A percentile compares a stretch with the other conserved stretches of the same genome.
Evolutionary conservation across 768 basidiomycete genomes (phyloP).

Genomic region (Clathrus columnatus): DNA sequence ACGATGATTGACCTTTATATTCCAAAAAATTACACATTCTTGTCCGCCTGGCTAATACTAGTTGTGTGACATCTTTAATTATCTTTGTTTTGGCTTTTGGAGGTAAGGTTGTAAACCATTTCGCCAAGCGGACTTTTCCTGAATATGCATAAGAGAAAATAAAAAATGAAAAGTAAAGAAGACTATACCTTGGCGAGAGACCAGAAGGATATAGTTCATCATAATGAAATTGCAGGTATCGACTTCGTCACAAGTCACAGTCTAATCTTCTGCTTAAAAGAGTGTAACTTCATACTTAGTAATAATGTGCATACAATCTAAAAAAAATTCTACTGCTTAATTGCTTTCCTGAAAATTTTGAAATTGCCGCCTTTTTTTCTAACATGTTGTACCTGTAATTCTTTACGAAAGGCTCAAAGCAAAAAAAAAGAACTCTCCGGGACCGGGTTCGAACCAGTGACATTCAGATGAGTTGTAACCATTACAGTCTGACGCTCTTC

Average conservation of each 20-base stretch:
- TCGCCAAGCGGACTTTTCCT: conserved; percentile 92
- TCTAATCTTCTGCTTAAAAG: too few species aligned
- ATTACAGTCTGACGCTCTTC: conserved; percentile 14
- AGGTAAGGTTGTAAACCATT: conserved; percentile 89
- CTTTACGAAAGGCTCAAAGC: neutral
- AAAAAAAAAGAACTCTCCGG: conserved; percentile 4
- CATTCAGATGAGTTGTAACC: conserved; percentile 8
- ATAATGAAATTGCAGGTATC: too few species aligned
- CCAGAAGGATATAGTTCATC: conserved; percentile 90
- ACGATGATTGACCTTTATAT: conserved; percentile 73
- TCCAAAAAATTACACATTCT: conserved; percentile 96
- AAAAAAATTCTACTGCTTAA: too few species aligned
- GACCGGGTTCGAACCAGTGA: conserved; percentile 12
- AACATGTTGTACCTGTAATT: neutral
- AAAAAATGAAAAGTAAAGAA: neutral
- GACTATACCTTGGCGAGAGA: conserved; percentile 77
- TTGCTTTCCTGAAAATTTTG: too few species aligned
- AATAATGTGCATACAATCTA: too few species aligned
- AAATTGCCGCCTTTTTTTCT: too few species aligned
- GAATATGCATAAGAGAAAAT: conserved; percentile 8
- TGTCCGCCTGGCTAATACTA: conserved; percentile 79
- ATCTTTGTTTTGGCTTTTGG: conserved; percentile 82
- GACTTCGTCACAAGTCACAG: too few species aligned
- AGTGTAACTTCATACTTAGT: too few species aligned
- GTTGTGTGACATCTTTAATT: conserved; percentile 90